Conservation (phyloP, 345 rosid species). For the Streptanthus diversifolius region DNA sequence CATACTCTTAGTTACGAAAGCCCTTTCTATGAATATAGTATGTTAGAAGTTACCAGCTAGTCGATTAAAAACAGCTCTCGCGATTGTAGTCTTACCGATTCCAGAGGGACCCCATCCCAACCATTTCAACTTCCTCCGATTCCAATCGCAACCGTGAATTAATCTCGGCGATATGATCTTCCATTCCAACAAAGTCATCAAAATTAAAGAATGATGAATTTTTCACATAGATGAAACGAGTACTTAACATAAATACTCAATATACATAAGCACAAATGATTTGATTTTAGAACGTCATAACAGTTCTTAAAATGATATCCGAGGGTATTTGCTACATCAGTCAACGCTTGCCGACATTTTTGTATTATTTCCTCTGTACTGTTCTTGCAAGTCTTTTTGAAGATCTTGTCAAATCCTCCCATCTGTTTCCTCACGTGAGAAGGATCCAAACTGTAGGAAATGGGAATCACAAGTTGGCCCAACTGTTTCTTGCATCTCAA, state of each 20-base stretch:
- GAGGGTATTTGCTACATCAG: background rate
- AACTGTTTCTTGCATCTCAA: background rate
- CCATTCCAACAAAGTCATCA: background rate
- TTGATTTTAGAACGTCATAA: background rate
- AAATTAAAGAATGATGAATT: background rate
- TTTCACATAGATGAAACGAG: background rate
- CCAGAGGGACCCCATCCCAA: background rate
- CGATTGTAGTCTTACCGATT: background rate
- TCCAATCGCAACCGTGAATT: background rate
- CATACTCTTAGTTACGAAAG: background rate
- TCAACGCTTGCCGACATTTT: background rate
- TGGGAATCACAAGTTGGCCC: background rate
- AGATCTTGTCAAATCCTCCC: background rate
- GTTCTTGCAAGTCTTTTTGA: background rate
- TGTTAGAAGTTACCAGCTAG: background rate
- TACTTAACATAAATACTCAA: background rate
- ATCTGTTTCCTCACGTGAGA: conserved; percentile 15
- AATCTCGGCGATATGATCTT: background rate
- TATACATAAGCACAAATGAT: background rate
- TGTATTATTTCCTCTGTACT: background rate
- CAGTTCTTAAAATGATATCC: background rate
- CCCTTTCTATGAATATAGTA: background rate
- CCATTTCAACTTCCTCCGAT: background rate
- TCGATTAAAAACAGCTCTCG: background rate
- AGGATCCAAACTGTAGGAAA: conserved; percentile 24